Conservation (phyloP, 2,329 filamentous ascomycete genomes). For the Blastomyces emzantsi region DNA sequence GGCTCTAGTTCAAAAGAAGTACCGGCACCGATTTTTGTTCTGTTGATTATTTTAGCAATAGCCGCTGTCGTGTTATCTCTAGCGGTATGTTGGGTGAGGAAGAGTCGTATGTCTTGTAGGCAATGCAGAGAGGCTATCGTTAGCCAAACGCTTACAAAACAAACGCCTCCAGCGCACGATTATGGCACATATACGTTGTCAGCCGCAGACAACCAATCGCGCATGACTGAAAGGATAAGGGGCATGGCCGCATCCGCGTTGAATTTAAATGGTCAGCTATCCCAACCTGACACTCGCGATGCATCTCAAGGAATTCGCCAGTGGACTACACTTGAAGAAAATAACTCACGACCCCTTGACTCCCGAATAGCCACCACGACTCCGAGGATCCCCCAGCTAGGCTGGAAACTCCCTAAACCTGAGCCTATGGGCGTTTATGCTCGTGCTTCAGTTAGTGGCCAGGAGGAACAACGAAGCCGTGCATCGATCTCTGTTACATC, state of each 20-base stretch:
- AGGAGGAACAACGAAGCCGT: background rate
- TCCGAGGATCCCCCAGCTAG: background rate
- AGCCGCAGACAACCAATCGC: background rate
- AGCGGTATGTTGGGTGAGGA: background rate
- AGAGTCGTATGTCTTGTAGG: background rate
- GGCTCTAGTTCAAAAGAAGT: background rate
- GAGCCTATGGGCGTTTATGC: background rate
- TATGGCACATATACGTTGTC: background rate
- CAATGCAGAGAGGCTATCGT: background rate
- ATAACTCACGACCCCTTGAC: background rate
- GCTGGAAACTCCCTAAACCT: background rate
- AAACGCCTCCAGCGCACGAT: background rate
- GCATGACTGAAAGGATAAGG: background rate
- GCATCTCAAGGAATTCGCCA: background rate
- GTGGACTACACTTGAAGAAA: background rate
- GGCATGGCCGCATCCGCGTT: background rate
- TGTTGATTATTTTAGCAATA: background rate
- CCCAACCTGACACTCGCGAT: background rate
- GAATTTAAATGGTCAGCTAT: background rate
- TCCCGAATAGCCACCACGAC: background rate
- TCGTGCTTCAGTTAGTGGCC: background rate
- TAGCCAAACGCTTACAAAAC: background rate
- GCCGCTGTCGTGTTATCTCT: background rate
- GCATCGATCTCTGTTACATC: conserved; percentile 1
- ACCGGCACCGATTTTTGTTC: background rate